phyloP scores from a whole-genome alignment of 257 asterid species.

The Petrea volubilis region DNA sequence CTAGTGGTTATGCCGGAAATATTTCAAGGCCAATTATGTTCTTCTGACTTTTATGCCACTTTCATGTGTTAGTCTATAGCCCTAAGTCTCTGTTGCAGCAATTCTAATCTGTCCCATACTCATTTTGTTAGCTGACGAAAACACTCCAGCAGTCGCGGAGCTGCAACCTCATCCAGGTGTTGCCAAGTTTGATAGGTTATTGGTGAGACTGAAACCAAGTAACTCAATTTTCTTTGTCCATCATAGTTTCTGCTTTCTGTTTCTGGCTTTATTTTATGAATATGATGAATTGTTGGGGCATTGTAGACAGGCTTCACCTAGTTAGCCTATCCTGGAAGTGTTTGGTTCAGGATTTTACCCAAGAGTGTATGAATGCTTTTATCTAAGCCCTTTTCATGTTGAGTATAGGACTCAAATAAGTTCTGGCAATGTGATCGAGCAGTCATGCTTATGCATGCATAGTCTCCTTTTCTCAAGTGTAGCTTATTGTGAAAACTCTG shows the following conservation, averaged over 20 bases:
- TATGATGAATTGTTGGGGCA: not conserved
- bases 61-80: conserved; percentile 13
- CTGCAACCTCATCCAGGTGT: conserved; percentile 57
- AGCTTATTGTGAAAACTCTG: not conserved
- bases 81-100: not conserved
- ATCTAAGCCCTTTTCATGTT: not conserved
- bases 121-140: conserved; percentile 39
- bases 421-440: not conserved
- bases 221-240: conserved; percentile 11
- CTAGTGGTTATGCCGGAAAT: conserved; percentile 12
- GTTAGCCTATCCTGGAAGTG: not conserved
- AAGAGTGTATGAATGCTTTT: not conserved
- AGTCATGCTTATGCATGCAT: not conserved
- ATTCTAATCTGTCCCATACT: conserved; percentile 20
- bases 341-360: not conserved
- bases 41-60: not conserved
- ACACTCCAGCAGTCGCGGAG: conserved; percentile 46
- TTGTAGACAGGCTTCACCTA: not conserved
- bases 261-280: not conserved
- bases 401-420: not conserved
- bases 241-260: conserved; percentile 8
- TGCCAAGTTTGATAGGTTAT: conserved; percentile 72
- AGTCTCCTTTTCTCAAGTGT: not conserved
- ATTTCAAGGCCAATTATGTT: conserved; percentile 12
- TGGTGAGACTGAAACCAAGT: conserved; percentile 59